These are phyloP conservation scores for Pontederia paniculata DNA, from an alignment of 176 grass and related monocot species.

Conservation along the genomic window DNA sequence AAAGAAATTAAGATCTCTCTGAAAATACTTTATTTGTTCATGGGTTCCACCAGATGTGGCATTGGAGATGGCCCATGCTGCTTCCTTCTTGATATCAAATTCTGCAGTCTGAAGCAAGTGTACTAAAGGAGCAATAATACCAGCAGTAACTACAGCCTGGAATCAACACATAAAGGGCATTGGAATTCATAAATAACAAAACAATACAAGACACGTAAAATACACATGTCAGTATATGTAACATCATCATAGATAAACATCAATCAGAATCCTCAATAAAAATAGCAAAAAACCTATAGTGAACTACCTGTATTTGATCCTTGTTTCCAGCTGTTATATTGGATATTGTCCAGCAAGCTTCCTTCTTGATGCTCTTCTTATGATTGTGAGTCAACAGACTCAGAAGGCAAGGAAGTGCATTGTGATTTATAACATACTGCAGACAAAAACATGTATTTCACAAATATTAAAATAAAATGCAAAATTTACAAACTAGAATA, in stretches of 20 bases:
- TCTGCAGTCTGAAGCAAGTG: constrained; percentile 4
- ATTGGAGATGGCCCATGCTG: constrained; percentile 6
- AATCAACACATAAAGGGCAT: too few species aligned
- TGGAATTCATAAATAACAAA: background rate
- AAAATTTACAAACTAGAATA: too few species aligned
- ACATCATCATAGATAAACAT: too few species aligned
- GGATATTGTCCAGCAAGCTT: constrained; percentile 13
- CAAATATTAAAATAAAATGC: too few species aligned
- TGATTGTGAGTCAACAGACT: constrained; percentile 1
- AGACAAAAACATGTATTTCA: background rate
- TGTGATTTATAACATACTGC: constrained; percentile 4
- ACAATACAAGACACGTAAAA: background rate
- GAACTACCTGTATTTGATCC: constrained; percentile 4
- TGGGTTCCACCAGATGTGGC: constrained; percentile 3
- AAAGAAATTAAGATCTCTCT: background rate
- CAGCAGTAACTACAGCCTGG: constrained; percentile 1
- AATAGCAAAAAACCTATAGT: too few species aligned
- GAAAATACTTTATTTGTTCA: constrained; percentile 6
- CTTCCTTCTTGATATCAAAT: constrained; percentile 10
- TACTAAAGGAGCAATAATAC: constrained; percentile 4
- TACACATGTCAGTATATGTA: too few species aligned
- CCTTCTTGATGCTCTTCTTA: constrained; percentile 4
- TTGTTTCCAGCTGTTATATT: constrained; percentile 5
- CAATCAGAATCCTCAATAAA: too few species aligned
- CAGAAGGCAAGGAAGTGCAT: constrained; percentile 2